Conservation (phyloP, 73 alveolate genomes). For the Uronychia setigera region DNA sequence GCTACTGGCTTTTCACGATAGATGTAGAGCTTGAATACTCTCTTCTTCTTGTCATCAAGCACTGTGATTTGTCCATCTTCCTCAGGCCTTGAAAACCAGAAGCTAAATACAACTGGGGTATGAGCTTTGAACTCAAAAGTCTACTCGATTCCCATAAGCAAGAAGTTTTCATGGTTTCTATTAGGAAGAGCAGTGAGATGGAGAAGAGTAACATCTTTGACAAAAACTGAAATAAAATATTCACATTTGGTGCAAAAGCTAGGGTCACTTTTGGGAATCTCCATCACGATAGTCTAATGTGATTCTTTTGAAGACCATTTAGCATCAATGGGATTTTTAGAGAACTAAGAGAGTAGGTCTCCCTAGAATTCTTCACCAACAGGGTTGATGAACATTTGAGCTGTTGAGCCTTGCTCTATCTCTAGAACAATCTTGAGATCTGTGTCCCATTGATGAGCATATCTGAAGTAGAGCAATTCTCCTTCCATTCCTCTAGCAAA, state of each 20-base stretch:
- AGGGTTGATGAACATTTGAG: not conserved
- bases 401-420: not conserved
- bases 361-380: not conserved
- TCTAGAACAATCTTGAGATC: not conserved
- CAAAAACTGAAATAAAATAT: not conserved
- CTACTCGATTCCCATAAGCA: not conserved
- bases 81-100: not conserved
- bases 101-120: not conserved
- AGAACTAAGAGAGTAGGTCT: not conserved
- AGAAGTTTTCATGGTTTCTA: not conserved
- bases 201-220: not conserved
- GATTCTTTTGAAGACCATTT: not conserved
- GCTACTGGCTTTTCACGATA: not conserved
- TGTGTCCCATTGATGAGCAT: not conserved
- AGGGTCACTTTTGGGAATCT: not conserved
- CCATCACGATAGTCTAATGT: not conserved
- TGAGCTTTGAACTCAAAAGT: not conserved
- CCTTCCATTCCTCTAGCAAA: not conserved
- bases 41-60: not conserved
- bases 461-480: not conserved
- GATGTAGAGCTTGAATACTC: not conserved
- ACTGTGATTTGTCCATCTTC: not conserved
- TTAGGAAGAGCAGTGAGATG: not conserved
- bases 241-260: not conserved
- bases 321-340: not conserved